Evolutionary conservation across 345 rosid species (phyloP), one percentile per base, ranked within the genome.

Genomic region (Carallia pectinifolia): DNA sequence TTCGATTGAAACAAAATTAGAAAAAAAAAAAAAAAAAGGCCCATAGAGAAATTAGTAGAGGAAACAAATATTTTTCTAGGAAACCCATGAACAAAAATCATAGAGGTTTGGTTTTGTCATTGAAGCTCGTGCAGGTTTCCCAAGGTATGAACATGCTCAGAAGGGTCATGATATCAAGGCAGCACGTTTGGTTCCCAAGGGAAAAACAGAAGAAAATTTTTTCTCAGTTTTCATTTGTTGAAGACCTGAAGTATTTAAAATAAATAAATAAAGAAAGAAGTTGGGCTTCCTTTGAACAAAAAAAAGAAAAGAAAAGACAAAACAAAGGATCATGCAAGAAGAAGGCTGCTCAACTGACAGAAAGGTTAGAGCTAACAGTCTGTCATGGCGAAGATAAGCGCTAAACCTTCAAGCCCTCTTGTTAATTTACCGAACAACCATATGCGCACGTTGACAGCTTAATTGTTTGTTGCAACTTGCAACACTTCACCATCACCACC

Each of bases 281-380:
- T 62, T 23, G 31, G 76, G 58, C 38, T 55, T 37, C 37, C 3
- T 17, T 59, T 47, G 39, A 48, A 23, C 23, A 23, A 23, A 1
- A 29, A 17, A 40, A 71, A 62, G 62, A 56, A 44, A 56, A 56
- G 27, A 55, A 69, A 68, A 23, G 23, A 23, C 23, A 23, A 23
- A 63, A 65, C 68, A 60, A 48, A 71, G 69, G 86, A 84, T 93
- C 97, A 89, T 93, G 97, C 97, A 86, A 84, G 94, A 87, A 84
- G 94, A 87, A 85, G 79, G 86, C 90, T 90, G 97, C 93, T 86
- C 81, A 78, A 81, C 89, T 85, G 98, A 90, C 98, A 90, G 95
- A 67, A 84, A 68, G 86, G 81, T 82, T 87, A 87, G 96, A 90
- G 96, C 98, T 88, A 87, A 85, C 90, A 78, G 66, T 65, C 73